Evolutionary conservation across 2,329 filamentous ascomycete species (phyloP), one percentile per base, ranked within the genome.

Genomic region (Didymella glomerata): DNA sequence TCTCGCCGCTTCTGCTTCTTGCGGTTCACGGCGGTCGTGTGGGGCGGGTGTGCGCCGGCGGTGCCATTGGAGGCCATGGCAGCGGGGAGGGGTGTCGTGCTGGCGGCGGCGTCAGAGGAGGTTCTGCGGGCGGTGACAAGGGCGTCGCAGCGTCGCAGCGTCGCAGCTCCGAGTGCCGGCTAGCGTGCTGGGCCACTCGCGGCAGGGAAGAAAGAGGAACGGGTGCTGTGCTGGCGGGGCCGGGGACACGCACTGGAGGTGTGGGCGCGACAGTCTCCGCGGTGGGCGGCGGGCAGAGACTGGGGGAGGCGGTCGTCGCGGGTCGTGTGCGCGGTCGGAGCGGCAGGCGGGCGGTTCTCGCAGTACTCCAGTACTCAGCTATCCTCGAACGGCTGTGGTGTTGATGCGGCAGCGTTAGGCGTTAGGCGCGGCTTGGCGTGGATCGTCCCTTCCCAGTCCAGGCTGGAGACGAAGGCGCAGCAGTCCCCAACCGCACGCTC

Each of bases 1-100:
- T 91, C 90, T 66, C 93, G 87, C 68, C 93, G 88, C 83, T 97
- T 97, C 78, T 95, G 91, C 83, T 97, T 98, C 84, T 97, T 97
- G 74, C 91, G 88, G 79, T 97, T 97, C 50, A 93, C 89, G 24
- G 83, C 73, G 44, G 81, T 14, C 44, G 82, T 70, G 58, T 63
- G 70, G 57, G 65, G 68, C 18, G 77, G 68, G 38, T 24, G 18
- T 22, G 38, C 38, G 38, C 20, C 75, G 28, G 74, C 73, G 65
- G 79, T 69, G 68, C 78, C 78, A 73, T 80, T 81, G 68, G 68
- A 61, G 30, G 75, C 58, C 62, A 69, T 66, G 40, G 78, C 71
- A 32, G 53, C 47, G 54, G 47, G 48, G 48, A 16, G 28, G 16
- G 22, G 47, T 20, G 40, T 30, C n/a, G 51, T 55, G 50, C 49